Evolutionary conservation across 345 rosid species (phyloP).

Genomic region (Fremontodendron californicum): DNA sequence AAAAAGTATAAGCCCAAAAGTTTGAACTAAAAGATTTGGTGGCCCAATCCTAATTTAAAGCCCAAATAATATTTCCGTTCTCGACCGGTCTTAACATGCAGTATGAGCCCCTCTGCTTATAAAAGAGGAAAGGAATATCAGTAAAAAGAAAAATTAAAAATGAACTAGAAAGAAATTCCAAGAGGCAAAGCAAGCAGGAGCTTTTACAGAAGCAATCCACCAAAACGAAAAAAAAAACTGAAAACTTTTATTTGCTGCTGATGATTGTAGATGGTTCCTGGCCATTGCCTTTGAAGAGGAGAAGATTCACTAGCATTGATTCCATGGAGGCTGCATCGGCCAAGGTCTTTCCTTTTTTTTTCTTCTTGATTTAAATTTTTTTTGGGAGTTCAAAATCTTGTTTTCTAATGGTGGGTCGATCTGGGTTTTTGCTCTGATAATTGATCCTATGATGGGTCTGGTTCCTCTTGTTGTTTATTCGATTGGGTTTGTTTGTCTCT

Average conservation of each 20-base stretch:
- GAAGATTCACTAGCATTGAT: conserved; percentile 49
- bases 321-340: conserved; percentile 74
- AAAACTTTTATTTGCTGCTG: conserved; percentile 17
- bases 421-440: conserved; percentile 13
- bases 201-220: background rate
- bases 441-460: conserved; percentile 2
- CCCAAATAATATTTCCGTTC: no score
- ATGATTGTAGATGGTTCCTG: conserved; percentile 55
- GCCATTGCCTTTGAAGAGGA: conserved; percentile 54
- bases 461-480: background rate
- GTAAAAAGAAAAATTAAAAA: accelerated
- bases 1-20: no score
- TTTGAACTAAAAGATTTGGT: no score
- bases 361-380: background rate
- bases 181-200: background rate
- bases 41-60: no score
- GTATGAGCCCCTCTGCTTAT: background rate
- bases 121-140: background rate
- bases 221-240: background rate
- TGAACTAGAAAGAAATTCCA: background rate
- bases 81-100: no score
- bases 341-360: conserved; percentile 33
- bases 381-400: conserved; percentile 4
- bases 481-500: background rate
- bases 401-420: conserved; percentile 17